phyloP scores from a whole-genome alignment of 805 yeast genomes.

The Candida pseudofarinosa region DNA sequence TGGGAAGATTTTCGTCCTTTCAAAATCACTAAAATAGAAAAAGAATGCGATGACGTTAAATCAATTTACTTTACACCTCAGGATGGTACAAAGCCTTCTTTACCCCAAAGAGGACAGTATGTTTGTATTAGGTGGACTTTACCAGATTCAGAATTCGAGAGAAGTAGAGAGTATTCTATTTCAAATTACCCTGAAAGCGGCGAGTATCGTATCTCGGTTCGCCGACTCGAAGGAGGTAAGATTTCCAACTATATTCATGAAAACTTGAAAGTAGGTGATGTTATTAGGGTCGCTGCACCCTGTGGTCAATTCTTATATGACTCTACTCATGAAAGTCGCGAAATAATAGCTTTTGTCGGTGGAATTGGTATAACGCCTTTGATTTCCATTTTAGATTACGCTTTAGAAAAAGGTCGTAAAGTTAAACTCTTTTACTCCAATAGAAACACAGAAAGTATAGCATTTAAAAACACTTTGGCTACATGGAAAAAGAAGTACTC shows the following conservation, averaged over 20 bases:
- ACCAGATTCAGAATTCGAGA: constrained; percentile 37
- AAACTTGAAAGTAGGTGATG: constrained; percentile 44
- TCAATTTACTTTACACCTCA: constrained; percentile 49
- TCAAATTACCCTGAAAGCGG: constrained; percentile 31
- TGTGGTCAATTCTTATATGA: constrained; percentile 47
- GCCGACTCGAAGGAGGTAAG: constrained; percentile 43
- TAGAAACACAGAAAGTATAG: constrained; percentile 13
- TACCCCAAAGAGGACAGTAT: constrained; percentile 46
- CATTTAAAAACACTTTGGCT: constrained; percentile 21
- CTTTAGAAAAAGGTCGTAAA: constrained; percentile 23
- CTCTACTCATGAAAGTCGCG: constrained; percentile 22
- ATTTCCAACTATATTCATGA: constrained; percentile 51
- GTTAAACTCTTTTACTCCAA: constrained; percentile 36
- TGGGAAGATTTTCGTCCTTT: constrained; percentile 63
- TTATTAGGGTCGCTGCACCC: constrained; percentile 53
- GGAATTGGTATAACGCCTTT: constrained; percentile 72
- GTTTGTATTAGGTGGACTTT: constrained; percentile 29
- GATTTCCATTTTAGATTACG: constrained; percentile 46
- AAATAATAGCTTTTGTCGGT: constrained; percentile 45
- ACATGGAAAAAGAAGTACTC: constrained; percentile 11
- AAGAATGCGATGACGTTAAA: constrained; percentile 46
- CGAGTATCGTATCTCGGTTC: constrained; percentile 58
- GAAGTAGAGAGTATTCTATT: constrained; percentile 58
- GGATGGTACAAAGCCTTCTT: constrained; percentile 28
- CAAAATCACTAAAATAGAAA: constrained; percentile 34